Percentiles rank a stretch among this genome's conserved stretches.
Evolutionary conservation across 306 rosid species (phyloP).

Genomic region (Alnus rubra): DNA sequence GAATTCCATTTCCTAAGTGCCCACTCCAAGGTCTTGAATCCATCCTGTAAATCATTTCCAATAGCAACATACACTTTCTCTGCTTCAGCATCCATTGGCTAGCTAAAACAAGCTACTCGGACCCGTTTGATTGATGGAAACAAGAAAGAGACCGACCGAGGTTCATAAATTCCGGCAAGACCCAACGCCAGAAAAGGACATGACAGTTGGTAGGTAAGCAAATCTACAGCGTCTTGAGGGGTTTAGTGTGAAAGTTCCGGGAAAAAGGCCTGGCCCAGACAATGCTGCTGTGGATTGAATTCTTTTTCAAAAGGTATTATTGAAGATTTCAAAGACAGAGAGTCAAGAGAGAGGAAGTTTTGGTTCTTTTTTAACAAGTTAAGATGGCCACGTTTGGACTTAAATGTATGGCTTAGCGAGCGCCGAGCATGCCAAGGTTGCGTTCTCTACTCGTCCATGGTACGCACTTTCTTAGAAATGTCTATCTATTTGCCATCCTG

Average conservation of each 20-base stretch:
- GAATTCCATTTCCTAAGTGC: conserved; percentile 69
- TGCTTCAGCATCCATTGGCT: conserved; percentile 42
- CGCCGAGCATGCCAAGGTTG: background rate
- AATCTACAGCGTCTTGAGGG: conserved; percentile 7
- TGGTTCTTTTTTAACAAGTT: too few species aligned
- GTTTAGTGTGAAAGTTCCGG: conserved; percentile 22
- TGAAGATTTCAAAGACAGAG: background rate
- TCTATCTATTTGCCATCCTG: background rate
- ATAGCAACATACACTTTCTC: conserved; percentile 71
- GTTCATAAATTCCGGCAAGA: conserved; percentile 11
- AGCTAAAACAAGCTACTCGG: background rate
- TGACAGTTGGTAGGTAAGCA: background rate
- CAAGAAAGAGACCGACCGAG: conserved; percentile 1
- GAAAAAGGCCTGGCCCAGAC: background rate
- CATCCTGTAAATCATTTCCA: conserved; percentile 71
- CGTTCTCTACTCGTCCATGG: conserved; percentile 1
- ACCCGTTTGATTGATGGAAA: conserved; percentile 11
- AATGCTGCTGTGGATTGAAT: conserved; percentile 4
- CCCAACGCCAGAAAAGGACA: background rate
- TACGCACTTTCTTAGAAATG: background rate
- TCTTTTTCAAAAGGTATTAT: background rate
- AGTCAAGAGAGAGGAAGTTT: background rate
- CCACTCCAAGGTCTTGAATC: conserved; percentile 71
- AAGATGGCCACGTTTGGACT: conserved; percentile 44
- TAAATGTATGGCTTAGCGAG: conserved; percentile 25